phyloP scores from a whole-genome alignment of 257 asterid genomes.

The Coffea eugenioides region DNA sequence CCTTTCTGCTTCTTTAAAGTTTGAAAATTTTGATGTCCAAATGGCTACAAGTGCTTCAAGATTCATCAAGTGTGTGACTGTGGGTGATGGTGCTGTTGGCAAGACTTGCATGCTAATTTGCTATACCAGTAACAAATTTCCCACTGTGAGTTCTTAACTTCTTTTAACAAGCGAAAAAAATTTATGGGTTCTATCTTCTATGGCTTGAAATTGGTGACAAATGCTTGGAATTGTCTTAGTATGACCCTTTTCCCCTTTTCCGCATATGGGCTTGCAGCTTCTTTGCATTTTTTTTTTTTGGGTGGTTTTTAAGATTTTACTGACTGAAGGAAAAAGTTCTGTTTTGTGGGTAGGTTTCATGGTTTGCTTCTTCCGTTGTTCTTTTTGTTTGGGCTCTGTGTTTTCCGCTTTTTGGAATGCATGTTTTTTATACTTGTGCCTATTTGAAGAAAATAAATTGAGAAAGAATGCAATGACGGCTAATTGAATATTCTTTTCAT shows the following conservation, averaged over 20 bases:
- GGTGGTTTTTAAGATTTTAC: conserved; percentile 9
- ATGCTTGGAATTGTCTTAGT: not conserved
- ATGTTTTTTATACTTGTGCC: conserved; percentile 16
- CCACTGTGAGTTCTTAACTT: conserved; percentile 59
- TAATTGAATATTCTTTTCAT: not conserved
- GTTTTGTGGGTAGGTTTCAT: conserved; percentile 10
- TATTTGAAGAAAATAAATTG: conserved; percentile 5
- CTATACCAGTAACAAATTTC: conserved; percentile 96
- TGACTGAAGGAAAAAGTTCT: conserved; percentile 1
- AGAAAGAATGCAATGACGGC: not conserved
- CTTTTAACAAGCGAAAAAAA: conserved; percentile 15
- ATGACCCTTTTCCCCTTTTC: not conserved
- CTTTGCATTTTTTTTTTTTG: not conserved
- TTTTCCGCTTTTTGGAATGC: conserved; percentile 13
- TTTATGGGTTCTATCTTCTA: conserved; percentile 22
- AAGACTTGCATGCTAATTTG: conserved; percentile 99
- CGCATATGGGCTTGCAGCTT: conserved; percentile 20
- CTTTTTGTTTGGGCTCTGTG: conserved; percentile 5
- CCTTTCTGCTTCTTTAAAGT: conserved; percentile 8
- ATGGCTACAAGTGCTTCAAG: conserved; percentile 88
- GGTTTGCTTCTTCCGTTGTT: not conserved
- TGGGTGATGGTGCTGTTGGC: conserved; percentile 99
- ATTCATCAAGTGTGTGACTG: conserved; percentile 97
- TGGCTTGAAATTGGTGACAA: conserved; percentile 1
- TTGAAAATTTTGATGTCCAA: conserved; percentile 28